phyloP scores from a whole-genome alignment of 2,329 filamentous ascomycete species.

The Coniella lustricola region DNA sequence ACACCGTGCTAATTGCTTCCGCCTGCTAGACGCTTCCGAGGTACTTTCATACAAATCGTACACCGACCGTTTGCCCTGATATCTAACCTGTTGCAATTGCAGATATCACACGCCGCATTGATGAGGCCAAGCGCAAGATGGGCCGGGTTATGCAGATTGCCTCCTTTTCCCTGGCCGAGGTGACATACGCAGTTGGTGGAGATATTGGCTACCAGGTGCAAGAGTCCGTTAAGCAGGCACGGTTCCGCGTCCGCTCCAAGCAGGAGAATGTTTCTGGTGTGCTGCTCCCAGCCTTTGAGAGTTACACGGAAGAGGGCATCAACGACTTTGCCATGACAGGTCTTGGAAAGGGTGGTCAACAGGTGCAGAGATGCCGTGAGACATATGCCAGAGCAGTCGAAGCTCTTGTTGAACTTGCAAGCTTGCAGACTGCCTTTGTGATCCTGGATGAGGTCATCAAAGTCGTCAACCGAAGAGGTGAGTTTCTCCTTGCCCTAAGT shows the following conservation, averaged over 20 bases:
- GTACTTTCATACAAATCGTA: conserved; percentile 40
- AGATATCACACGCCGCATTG: conserved; percentile 95
- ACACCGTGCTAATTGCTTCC: neutral
- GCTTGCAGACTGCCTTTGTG: conserved; percentile 94
- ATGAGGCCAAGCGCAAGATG: conserved; percentile 99
- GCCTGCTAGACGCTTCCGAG: conserved; percentile 70
- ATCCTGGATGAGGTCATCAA: conserved; percentile 99
- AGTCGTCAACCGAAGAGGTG: conserved; percentile 91
- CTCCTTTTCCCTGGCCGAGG: conserved; percentile 93
- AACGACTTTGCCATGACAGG: conserved; percentile 96
- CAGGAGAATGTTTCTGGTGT: conserved; percentile 99
- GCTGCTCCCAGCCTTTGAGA: conserved; percentile 87
- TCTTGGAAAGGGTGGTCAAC: conserved; percentile 92
- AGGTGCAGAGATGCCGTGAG: conserved; percentile 90
- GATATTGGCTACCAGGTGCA: conserved; percentile 97
- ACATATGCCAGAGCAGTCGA: conserved; percentile 95
- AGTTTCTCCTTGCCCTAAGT: conserved; percentile 21
- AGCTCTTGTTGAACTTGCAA: conserved; percentile 89
- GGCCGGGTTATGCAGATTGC: conserved; percentile 98
- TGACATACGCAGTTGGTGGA: conserved; percentile 92
- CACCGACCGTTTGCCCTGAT: neutral
- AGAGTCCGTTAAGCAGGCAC: conserved; percentile 86
- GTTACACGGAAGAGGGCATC: conserved; percentile 78
- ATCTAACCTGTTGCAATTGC: conserved; percentile 18
- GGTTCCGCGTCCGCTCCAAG: conserved; percentile 88